A percentile compares a stretch with the other conserved stretches of the same genome.
phyloP scores from a whole-genome alignment of 2,329 filamentous ascomycete species.

The Colletotrichum magnum region DNA sequence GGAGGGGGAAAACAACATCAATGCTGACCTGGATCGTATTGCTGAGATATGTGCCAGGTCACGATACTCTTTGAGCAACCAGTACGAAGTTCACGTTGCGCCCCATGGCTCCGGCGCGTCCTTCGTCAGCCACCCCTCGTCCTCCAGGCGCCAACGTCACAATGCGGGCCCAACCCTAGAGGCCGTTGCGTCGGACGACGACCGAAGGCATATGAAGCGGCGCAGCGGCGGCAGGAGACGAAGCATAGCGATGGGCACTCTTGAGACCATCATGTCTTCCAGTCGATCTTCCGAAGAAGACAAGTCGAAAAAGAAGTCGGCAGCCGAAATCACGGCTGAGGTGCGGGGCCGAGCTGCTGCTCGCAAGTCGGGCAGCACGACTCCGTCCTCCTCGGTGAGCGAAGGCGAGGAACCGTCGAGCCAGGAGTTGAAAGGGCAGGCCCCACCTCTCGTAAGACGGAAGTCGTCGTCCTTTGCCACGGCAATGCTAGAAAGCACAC shows the following conservation, averaged over 20 bases:
- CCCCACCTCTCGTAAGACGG: constrained; percentile 26
- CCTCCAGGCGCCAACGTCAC: constrained; percentile 48
- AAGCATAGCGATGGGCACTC: constrained; percentile 71
- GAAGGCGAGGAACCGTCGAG: constrained; percentile 47
- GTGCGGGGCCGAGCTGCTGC: constrained; percentile 63
- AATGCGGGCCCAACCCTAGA: constrained; percentile 68
- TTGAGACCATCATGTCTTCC: constrained; percentile 77
- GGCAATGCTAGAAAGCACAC: constrained; percentile 52
- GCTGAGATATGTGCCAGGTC: constrained; percentile 77
- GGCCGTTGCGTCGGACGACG: constrained; percentile 70
- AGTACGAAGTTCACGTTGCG: constrained; percentile 76
- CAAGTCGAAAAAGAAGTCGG: constrained; percentile 71
- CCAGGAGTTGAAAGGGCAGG: constrained; percentile 40
- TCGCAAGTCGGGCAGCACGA: constrained; percentile 53
- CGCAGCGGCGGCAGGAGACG: constrained; percentile 59
- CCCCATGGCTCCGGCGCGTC: constrained; percentile 71
- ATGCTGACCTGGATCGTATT: constrained; percentile 73
- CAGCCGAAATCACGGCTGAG: constrained; percentile 68
- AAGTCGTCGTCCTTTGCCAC: constrained; percentile 56
- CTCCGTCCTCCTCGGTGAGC: constrained; percentile 49
- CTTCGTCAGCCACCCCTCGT: constrained; percentile 55
- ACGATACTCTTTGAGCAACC: constrained; percentile 75
- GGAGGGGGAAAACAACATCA: constrained; percentile 61
- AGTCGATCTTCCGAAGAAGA: constrained; percentile 76
- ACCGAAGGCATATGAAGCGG: constrained; percentile 60